Base-by-base conservation (phyloP, 176 grass and related monocot species). In the Urochloa ruziziensis region DNA sequence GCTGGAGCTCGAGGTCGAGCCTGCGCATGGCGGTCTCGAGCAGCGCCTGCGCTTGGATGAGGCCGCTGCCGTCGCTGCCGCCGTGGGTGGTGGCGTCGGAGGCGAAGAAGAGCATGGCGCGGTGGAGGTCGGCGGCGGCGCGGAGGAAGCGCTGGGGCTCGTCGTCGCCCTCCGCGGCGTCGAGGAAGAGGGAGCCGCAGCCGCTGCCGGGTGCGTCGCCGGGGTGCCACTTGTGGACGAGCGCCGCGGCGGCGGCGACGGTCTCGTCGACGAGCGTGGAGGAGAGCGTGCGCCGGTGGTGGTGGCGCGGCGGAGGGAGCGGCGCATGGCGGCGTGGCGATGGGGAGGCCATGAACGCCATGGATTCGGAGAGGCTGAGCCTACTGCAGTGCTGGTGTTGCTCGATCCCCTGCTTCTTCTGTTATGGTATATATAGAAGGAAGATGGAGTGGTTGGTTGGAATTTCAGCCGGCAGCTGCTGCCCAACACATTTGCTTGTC, bases 41-140 rank as follows among this genome's bases (percentile, higher is more conserved):
- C 30, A 97, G 91, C 17, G 68, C 52, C 21, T 94, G 91, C 13
- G 94, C 89, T 7, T 86, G 75, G 53, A 88, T 30, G 75, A 97
- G 85, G 15, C 30, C n/a, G n/a, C n/a, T n/a, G n/a, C n/a, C 47
- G 33, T 25, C 43, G 35, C 57, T 5, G 29, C 34, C 64, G 7
- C 15, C 16, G 57, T 39, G 17, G 5, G 65, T 51, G n/a, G n/a
- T n/a, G 27, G 18, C 78, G 25, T 84, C 60, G 1, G 85, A 80
- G 10, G 86, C 75, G 36, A 90, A 86, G 82, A 86, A 82, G 59
- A 90, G 52, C 82, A 97, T 91, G 58, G 87, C 82, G 0, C 87
- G 85, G 82, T 97, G 94, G 60, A 97, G 89, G 65, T 97, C 75
- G 7, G 79, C 42, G 16, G 67, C 68, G 2, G 91, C 89, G 15